Base-by-base conservation (phyloP, 257 asterid species). In the Scutellaria barbata region DNA sequence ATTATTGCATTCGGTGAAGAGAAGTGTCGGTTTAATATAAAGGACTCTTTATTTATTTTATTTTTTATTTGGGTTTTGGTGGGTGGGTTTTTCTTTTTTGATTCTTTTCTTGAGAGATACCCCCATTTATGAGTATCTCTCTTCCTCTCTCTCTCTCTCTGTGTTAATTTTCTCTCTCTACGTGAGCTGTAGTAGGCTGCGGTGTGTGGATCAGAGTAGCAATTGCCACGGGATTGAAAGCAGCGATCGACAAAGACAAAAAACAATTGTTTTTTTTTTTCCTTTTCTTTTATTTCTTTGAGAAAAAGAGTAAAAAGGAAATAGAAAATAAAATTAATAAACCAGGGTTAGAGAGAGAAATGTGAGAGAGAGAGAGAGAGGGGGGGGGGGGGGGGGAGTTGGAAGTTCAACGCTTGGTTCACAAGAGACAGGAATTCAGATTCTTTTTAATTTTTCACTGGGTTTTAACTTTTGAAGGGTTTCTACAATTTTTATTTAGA, bases 81-180 rank as follows among this genome's bases (percentile, higher is more conserved):
- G 74, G 64, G 80, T 54, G 61, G 53, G 47, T 71, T 45, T 48
- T 37, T 51, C 65, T 71, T 30, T 30, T n/a, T 30, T 52, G 89
- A 86, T 86, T 87, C 87, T 81, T 91, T 89, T 76, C 92, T 85
- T 83, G 80, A 72, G 87, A 83, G 83, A 82, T 72, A 75, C 73
- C 84, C 80, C 64, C 43, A 71, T 67, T 51, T 48, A 14, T 71
- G 46, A 46, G 50, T n/a, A 9, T 51, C 53, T 14, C 25, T 54
- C 68, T 5, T 10, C 7, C 45, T 5, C 47, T 6, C 30, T 30
- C 71, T 65, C 71, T 52, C 63, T 40, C 68, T 37, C 75, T 62
- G 46, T 53, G 67, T 20, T 13, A n/a, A 10, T 55, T 46, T 37
- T 64, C 66, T 52, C 68, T 79, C 59, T 79, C 69, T 61, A 12